Evolutionary conservation across 495 filamentous ascomycete genomes (phyloP).

Genomic region (Hypoxylon crocopeplum): DNA sequence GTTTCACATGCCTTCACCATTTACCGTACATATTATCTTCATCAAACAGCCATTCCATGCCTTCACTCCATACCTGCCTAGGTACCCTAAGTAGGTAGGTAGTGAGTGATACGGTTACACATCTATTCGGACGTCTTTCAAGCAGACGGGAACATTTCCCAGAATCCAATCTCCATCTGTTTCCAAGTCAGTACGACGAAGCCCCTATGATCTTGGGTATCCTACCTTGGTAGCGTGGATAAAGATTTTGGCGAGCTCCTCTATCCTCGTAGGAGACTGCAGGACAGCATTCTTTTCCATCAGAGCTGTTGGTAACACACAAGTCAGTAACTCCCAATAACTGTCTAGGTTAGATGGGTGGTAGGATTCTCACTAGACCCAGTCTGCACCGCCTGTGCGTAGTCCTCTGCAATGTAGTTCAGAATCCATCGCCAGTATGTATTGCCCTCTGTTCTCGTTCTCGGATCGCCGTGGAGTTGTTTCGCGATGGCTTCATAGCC

Average conservation of each 20-base stretch:
- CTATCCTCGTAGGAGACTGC: constrained; percentile 75
- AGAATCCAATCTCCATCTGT: constrained; percentile 86
- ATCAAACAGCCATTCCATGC: too few relatives aligned
- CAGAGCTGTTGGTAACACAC: constrained; percentile 56
- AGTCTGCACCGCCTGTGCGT: constrained; percentile 68
- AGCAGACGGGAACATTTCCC: constrained; percentile 70
- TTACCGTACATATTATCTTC: too few relatives aligned
- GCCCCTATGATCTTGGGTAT: background rate
- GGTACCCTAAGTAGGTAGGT: too few relatives aligned
- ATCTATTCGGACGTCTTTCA: background rate
- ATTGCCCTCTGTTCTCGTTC: constrained; percentile 69
- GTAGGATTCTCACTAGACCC: constrained; percentile 64
- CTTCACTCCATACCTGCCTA: too few relatives aligned
- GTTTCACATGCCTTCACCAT: too few relatives aligned
- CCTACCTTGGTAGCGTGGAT: constrained; percentile 80
- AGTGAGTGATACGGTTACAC: background rate
- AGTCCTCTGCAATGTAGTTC: constrained; percentile 83
- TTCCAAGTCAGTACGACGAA: constrained; percentile 33
- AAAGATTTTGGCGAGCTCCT: constrained; percentile 83
- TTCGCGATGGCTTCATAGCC: constrained; percentile 82
- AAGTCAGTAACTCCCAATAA: constrained; percentile 32
- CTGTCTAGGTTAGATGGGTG: background rate
- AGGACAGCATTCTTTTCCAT: constrained; percentile 73
- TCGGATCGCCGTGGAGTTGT: constrained; percentile 64
- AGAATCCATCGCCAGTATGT: constrained; percentile 90